Conservation (phyloP, 192 early-diverging fungal genomes). For the Phycomyces blakesleeanus region DNA sequence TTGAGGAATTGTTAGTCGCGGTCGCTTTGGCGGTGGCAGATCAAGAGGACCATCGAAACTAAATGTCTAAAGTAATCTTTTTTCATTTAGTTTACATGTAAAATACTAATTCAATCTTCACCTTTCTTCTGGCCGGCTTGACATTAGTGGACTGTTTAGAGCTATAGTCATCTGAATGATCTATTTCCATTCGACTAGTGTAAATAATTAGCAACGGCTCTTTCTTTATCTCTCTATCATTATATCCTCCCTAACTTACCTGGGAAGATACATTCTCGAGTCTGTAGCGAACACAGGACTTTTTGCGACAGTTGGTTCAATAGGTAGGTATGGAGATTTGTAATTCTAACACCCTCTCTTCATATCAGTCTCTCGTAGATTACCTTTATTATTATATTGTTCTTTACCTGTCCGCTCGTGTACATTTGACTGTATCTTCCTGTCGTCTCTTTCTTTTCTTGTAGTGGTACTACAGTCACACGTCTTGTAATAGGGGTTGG, state of each 20-base stretch:
- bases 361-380: neutral
- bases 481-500: neutral
- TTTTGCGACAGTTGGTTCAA: neutral
- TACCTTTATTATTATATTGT: neutral
- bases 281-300: constrained; percentile 2
- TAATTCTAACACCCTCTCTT: neutral
- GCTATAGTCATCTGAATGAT: too few relatives aligned
- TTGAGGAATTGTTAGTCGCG: neutral
- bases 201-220: neutral
- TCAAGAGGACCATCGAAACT: neutral
- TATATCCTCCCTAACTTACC: neutral
- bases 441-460: neutral
- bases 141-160: too few relatives aligned
- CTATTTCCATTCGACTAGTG: neutral
- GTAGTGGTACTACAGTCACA: neutral
- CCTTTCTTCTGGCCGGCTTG: too few relatives aligned
- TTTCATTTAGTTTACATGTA: neutral
- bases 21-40: neutral
- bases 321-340: neutral
- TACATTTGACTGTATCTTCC: neutral
- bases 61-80: neutral
- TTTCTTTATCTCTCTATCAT: too few relatives aligned
- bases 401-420: neutral
- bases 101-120: too few relatives aligned
- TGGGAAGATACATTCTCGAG: neutral